Conservation (phyloP, 176 grass and related monocot genomes). For the Lolium multiflorum region DNA sequence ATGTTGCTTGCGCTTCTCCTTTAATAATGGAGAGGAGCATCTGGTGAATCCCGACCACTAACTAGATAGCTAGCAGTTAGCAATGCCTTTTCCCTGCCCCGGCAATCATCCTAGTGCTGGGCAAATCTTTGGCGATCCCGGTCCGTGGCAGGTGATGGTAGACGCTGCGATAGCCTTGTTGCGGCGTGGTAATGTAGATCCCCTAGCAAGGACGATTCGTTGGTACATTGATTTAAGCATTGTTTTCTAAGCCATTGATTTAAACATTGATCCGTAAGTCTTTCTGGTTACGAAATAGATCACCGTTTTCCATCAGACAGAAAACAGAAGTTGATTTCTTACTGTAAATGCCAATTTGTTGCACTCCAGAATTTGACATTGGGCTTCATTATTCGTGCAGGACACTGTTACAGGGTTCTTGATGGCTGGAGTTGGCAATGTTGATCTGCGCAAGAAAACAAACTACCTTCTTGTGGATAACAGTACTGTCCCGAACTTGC, state of each 20-base stretch:
- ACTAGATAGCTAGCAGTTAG: neutral
- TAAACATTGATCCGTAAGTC: neutral
- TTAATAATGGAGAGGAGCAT: neutral
- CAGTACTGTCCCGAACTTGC: conserved; percentile 31
- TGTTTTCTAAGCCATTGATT: too few species aligned
- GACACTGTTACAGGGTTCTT: conserved; percentile 55
- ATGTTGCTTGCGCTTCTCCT: neutral
- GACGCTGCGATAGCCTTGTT: neutral
- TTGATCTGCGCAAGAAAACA: conserved; percentile 59
- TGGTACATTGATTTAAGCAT: neutral
- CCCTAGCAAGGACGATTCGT: neutral
- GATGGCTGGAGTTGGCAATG: conserved; percentile 60
- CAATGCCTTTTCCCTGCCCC: neutral
- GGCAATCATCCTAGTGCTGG: neutral
- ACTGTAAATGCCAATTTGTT: conserved; percentile 1
- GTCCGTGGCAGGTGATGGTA: neutral
- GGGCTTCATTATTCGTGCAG: conserved; percentile 20
- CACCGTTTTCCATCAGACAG: neutral
- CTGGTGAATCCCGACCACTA: neutral
- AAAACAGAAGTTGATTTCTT: conserved; percentile 6
- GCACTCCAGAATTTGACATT: conserved; percentile 6
- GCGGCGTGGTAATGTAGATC: neutral
- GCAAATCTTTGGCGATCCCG: neutral
- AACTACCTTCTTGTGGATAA: conserved; percentile 59
- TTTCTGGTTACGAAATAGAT: neutral